These are phyloP conservation scores for Solanum clarkiae DNA, from an alignment of 257 asterid genomes.

Conservation along the genomic window DNA sequence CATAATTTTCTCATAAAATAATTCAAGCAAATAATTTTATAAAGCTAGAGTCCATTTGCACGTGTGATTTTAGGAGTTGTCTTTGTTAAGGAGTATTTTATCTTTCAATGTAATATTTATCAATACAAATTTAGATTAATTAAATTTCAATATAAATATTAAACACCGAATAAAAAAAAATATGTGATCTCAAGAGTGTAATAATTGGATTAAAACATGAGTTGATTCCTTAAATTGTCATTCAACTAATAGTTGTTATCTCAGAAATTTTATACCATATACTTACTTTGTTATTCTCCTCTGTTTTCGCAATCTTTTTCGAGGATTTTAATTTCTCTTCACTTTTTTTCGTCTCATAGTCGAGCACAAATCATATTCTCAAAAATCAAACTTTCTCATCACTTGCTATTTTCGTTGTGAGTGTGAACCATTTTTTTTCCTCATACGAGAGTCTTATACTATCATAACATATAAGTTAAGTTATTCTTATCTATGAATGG, in stretches of 20 bases:
- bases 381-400: neutral
- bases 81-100: neutral
- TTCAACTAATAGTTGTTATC: too few relatives aligned
- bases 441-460: neutral
- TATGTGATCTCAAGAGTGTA: neutral
- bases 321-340: too few relatives aligned
- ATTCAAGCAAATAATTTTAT: neutral
- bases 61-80: neutral
- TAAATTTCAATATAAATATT: neutral
- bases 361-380: neutral
- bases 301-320: neutral
- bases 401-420: neutral
- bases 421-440: neutral
- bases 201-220: too few relatives aligned
- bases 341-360: neutral
- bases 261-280: neutral
- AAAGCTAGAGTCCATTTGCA: neutral
- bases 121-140: neutral
- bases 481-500: neutral
- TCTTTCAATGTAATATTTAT: neutral
- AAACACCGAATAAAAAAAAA: accelerated
- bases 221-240: too few relatives aligned
- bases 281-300: neutral
- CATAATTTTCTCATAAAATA: neutral
- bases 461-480: neutral